phyloP scores from a whole-genome alignment of 208 protist genomes.

The Wallacemonas collosoma region DNA sequence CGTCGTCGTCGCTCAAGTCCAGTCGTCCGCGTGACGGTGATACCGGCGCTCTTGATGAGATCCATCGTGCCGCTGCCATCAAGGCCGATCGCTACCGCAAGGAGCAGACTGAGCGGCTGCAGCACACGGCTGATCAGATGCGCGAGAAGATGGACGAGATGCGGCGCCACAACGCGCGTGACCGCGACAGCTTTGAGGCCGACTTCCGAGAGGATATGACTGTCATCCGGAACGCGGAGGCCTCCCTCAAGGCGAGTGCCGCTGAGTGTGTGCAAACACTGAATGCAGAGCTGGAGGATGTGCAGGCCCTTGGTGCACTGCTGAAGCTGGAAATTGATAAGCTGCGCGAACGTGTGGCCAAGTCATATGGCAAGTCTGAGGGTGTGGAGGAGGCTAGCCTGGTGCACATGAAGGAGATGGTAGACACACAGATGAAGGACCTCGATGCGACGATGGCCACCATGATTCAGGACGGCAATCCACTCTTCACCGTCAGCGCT shows the following conservation, averaged over 20 bases:
- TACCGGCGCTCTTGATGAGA: constrained; percentile 30
- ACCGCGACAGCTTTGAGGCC: constrained; percentile 68
- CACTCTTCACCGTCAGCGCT: constrained; percentile 30
- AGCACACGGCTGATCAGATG: constrained; percentile 52
- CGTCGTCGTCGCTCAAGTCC: constrained; percentile 3
- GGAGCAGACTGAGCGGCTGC: constrained; percentile 48
- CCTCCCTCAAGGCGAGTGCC: constrained; percentile 69
- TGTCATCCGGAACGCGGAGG: constrained; percentile 58
- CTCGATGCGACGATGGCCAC: constrained; percentile 51
- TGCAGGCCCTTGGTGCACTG: constrained; percentile 72
- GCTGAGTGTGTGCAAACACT: constrained; percentile 70
- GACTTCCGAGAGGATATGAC: constrained; percentile 72
- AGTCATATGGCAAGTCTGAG: constrained; percentile 49
- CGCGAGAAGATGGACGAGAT: constrained; percentile 57
- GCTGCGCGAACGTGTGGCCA: constrained; percentile 58
- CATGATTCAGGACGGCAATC: constrained; percentile 35
- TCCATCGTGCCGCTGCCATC: constrained; percentile 59
- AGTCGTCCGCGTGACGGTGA: constrained; percentile 16
- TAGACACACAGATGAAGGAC: constrained; percentile 60
- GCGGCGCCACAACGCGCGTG: constrained; percentile 55
- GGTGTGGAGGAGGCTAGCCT: constrained; percentile 69
- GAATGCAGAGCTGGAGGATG: constrained; percentile 78
- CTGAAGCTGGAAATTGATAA: constrained; percentile 69
- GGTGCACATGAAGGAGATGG: constrained; percentile 63
- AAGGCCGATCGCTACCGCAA: constrained; percentile 61